A percentile compares a stretch with the other conserved stretches of the same genome.
Conservation (phyloP, 2,329 filamentous ascomycete genomes). For the Acarospora socialis region DNA sequence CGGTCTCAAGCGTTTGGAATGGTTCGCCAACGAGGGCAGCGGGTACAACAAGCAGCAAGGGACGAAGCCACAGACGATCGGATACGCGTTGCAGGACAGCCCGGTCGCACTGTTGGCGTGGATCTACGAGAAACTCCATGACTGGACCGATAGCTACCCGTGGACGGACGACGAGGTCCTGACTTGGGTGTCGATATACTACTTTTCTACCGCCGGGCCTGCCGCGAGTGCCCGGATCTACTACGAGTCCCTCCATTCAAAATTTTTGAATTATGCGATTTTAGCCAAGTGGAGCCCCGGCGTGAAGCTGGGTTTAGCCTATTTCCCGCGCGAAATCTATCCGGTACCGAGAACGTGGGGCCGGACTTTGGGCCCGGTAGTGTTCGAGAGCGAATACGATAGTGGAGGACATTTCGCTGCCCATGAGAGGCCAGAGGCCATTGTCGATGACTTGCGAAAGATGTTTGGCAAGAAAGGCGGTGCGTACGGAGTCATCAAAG, state of each 20-base stretch:
- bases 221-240: constrained; percentile 57
- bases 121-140: constrained; percentile 68
- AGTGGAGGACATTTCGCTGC: constrained; percentile 40
- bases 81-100: constrained; percentile 53
- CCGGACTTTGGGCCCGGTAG: constrained; percentile 36
- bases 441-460: constrained; percentile 31
- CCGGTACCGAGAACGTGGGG: constrained; percentile 38
- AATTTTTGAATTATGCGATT: constrained; percentile 14
- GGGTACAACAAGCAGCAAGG: constrained; percentile 47
- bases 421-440: constrained; percentile 34
- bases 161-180: constrained; percentile 67
- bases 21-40: constrained; percentile 43
- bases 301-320: constrained; percentile 39
- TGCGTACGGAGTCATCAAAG: constrained; percentile 22
- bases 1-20: constrained; percentile 38
- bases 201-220: constrained; percentile 54
- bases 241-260: constrained; percentile 46
- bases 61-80: constrained; percentile 60
- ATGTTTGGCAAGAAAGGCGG: constrained; percentile 33
- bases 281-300: constrained; percentile 28
- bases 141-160: constrained; percentile 58
- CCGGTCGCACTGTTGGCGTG: constrained; percentile 59
- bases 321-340: constrained; percentile 37
- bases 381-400: constrained; percentile 32
- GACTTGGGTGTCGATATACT: constrained; percentile 62